A percentile compares a stretch with the other conserved stretches of the same genome.
These are phyloP conservation scores for Fusarium nisikadoi DNA, from an alignment of 2,329 filamentous ascomycete genomes.

Conservation along the genomic window DNA sequence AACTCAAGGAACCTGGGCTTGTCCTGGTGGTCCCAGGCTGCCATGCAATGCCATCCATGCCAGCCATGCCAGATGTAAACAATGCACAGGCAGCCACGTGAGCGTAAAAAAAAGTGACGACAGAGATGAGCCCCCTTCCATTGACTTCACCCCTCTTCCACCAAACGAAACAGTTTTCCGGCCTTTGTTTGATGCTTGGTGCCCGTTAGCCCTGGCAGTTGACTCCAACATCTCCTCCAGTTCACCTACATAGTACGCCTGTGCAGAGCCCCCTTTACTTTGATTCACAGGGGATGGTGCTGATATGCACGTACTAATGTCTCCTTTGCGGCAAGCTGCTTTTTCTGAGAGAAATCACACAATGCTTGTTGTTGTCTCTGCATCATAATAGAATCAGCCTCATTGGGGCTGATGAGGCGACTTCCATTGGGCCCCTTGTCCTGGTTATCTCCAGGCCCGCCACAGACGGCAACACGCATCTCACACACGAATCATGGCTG, in stretches of 20 bases:
- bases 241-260: conserved; percentile 4
- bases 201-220: conserved; percentile 17
- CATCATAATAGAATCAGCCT: conserved; percentile 25
- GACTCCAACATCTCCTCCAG: conserved; percentile 22
- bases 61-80: conserved; percentile 16
- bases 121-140: conserved; percentile 28
- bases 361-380: conserved; percentile 8
- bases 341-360: not conserved
- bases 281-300: conserved; percentile 2
- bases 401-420: conserved; percentile 25
- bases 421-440: conserved; percentile 11
- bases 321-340: not conserved
- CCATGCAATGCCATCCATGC: not conserved
- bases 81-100: conserved; percentile 31
- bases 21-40: not conserved
- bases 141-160: conserved; percentile 39
- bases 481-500: conserved; percentile 19
- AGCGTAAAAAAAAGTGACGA: conserved; percentile 32
- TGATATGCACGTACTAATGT: conserved; percentile 11
- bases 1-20: conserved; percentile 8
- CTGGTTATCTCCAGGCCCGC: conserved; percentile 16
- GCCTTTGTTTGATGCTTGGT: not conserved
- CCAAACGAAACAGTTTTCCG: conserved; percentile 29
- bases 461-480: conserved; percentile 22
- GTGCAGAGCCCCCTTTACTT: conserved; percentile 2